Evolutionary conservation across 805 yeast species (phyloP).

Genomic region (Naumovozyma dairenensis): DNA sequence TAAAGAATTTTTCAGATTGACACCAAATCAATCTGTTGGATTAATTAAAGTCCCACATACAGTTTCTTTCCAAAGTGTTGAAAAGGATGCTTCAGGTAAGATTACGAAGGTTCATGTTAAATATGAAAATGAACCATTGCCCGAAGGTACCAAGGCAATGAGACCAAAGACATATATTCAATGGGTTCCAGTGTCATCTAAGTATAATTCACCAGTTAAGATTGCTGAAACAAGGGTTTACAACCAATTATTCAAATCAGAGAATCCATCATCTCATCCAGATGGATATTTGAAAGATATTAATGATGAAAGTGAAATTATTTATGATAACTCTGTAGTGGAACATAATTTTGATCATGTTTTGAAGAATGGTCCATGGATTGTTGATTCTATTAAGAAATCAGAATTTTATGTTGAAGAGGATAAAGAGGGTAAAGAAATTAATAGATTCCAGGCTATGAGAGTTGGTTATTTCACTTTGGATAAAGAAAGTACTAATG

Average conservation of each 20-base stretch:
- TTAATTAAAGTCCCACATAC: conserved; percentile 83
- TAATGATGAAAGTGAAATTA: conserved; percentile 67
- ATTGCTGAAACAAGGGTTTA: conserved; percentile 76
- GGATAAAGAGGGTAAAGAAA: conserved; percentile 50
- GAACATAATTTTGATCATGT: conserved; percentile 72
- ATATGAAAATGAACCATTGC: conserved; percentile 54
- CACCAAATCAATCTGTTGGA: conserved; percentile 93
- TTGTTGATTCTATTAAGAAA: conserved; percentile 44
- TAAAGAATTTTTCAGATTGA: conserved; percentile 80
- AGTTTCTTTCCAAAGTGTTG: conserved; percentile 59
- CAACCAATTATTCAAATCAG: conserved; percentile 79
- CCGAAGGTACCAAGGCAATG: conserved; percentile 37
- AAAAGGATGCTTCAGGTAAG: conserved; percentile 46
- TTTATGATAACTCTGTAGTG: conserved; percentile 54
- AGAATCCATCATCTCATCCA: conserved; percentile 82
- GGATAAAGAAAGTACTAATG: conserved; percentile 64
- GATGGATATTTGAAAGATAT: conserved; percentile 82
- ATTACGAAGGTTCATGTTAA: conserved; percentile 65
- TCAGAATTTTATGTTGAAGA: conserved; percentile 66
- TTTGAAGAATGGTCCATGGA: conserved; percentile 64
- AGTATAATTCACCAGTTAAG: conserved; percentile 51
- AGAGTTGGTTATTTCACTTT: conserved; percentile 93
- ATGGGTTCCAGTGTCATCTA: conserved; percentile 76
- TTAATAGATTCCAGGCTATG: conserved; percentile 95
- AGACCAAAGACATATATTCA: conserved; percentile 96